Evolutionary conservation across 495 filamentous ascomycete species (phyloP).

Genomic region (Trichocladium antarcticum): DNA sequence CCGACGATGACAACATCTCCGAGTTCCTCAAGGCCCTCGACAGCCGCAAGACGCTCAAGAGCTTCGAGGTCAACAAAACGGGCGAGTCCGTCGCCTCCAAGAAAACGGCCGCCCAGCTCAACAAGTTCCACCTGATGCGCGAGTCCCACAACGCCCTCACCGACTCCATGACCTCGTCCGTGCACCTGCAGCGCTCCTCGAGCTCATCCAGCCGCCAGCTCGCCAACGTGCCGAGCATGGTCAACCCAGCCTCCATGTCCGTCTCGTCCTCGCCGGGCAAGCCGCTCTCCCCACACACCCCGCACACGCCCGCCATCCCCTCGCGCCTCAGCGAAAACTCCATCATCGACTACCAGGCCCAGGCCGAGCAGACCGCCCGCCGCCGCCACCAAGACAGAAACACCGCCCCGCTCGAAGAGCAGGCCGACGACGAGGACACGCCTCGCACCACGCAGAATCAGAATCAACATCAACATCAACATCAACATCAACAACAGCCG

Average conservation of each 20-base stretch:
- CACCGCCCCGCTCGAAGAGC: slow-evolving; percentile 28
- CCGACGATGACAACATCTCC: slow-evolving; percentile 83
- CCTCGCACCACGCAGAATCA: too few species aligned
- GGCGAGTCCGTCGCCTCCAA: slow-evolving; percentile 48
- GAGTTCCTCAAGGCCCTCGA: slow-evolving; percentile 86
- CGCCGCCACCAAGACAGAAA: slow-evolving; percentile 13
- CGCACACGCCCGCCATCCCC: slow-evolving; percentile 85
- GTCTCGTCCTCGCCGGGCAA: slow-evolving; percentile 83
- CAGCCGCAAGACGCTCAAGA: slow-evolving; percentile 64
- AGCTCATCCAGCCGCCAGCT: slow-evolving; percentile 76
- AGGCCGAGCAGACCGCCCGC: slow-evolving; percentile 13
- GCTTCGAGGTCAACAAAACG: slow-evolving; percentile 48
- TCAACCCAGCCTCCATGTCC: slow-evolving; percentile 69
- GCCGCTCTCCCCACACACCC: slow-evolving; percentile 84
- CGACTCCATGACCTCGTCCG: slow-evolving; percentile 78
- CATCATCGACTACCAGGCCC: slow-evolving; percentile 58
- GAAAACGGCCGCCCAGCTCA: slow-evolving; percentile 57
- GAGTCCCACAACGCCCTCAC: slow-evolving; percentile 77
- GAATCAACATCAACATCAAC: too few species aligned
- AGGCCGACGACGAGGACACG: background rate
- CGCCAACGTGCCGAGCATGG: slow-evolving; percentile 73
- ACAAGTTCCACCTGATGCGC: slow-evolving; percentile 69
- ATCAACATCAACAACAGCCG: too few species aligned
- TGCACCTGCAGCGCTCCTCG: slow-evolving; percentile 70
- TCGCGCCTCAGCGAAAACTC: slow-evolving; percentile 84